These are phyloP conservation scores for Anthracocystis walkeri DNA, from an alignment of 1,284 basidiomycete genomes.

Conservation along the genomic window DNA sequence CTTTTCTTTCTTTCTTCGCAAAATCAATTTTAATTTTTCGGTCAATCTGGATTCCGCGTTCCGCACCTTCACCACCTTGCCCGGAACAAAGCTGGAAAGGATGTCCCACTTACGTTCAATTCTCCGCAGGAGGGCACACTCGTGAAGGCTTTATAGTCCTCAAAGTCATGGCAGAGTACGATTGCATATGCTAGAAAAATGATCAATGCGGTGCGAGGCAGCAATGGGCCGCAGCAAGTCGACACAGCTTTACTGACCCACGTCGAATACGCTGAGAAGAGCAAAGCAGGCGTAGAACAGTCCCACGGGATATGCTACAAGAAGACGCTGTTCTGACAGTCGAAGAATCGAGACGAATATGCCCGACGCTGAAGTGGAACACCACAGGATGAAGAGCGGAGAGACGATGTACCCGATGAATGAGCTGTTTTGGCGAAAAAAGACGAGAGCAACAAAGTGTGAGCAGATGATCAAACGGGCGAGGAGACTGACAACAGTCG, in stretches of 20 bases:
- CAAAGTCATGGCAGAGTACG: background rate
- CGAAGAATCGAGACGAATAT: constrained; percentile 68
- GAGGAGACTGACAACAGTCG: background rate
- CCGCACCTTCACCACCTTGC: background rate
- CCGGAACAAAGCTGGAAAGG: background rate
- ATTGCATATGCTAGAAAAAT: background rate
- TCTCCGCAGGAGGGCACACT: no score
- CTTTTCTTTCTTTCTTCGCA: constrained; percentile 9
- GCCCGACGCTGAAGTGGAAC: constrained; percentile 66
- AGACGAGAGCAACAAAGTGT: background rate
- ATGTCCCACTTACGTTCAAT: background rate
- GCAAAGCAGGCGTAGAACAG: constrained; percentile 69
- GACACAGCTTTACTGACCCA: constrained; percentile 27
- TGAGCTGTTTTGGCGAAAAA: constrained; percentile 19
- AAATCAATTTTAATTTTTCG: constrained; percentile 8
- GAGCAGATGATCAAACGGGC: background rate
- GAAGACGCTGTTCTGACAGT: constrained; percentile 66
- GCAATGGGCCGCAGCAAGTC: background rate
- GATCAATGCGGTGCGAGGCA: background rate
- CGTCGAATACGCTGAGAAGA: constrained; percentile 65
- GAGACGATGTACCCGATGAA: constrained; percentile 63
- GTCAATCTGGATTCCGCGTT: background rate
- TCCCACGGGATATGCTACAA: constrained; percentile 68
- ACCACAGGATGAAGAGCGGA: constrained; percentile 68
- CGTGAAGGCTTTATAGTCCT: no score